Evolutionary conservation across 164 flowering plant genomes (phyloP).

Genomic region (Stephania japonica): DNA sequence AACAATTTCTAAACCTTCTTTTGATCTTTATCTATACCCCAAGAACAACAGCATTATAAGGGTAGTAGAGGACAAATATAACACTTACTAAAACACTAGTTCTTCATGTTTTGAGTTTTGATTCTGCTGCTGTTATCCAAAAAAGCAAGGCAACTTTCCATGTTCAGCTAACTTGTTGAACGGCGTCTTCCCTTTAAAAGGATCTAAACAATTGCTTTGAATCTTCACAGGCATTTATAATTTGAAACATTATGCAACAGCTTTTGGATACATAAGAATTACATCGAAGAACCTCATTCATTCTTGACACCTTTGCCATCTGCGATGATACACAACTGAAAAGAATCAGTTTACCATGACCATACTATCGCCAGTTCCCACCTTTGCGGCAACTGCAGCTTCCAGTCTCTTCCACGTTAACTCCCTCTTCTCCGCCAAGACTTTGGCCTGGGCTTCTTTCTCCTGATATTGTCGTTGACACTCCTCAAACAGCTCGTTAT

Average conservation of each 20-base stretch:
- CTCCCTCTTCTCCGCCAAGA: conserved; percentile 48
- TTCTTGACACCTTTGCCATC: neutral
- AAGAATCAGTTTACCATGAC: conserved; percentile 27
- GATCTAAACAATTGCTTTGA: neutral
- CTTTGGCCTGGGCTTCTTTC: conserved; percentile 43
- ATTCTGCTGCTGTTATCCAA: neutral
- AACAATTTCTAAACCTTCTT: neutral
- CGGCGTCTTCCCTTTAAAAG: neutral
- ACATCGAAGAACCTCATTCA: conserved; percentile 9
- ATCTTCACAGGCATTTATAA: conserved; percentile 23
- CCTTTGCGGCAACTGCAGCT: conserved; percentile 42
- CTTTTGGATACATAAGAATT: conserved; percentile 27
- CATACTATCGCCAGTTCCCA: conserved; percentile 40
- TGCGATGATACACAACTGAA: neutral
- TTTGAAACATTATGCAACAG: conserved; percentile 23
- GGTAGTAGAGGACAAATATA: neutral
- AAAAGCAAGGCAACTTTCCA: neutral
- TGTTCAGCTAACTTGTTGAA: neutral
- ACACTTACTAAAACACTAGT: neutral
- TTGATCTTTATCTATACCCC: neutral
- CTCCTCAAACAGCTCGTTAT: conserved; percentile 56
- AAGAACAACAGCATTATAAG: neutral
- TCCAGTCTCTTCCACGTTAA: conserved; percentile 65
- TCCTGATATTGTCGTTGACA: conserved; percentile 50
- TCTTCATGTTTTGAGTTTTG: neutral